Conservation (phyloP, 2,329 filamentous ascomycete species). For the Aspergillus melleus region DNA sequence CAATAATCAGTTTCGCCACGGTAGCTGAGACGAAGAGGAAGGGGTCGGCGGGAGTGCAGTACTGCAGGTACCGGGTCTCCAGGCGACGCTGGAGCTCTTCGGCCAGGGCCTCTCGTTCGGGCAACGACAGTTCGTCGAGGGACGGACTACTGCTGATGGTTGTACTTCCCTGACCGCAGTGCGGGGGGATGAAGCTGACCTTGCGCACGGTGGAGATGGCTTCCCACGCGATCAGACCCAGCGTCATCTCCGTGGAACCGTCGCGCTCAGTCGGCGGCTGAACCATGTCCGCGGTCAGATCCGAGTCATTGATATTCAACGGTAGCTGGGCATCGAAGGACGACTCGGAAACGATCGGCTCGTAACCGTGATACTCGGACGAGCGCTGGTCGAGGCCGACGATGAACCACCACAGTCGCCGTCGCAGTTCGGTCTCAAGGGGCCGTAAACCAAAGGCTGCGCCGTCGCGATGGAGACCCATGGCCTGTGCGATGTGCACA, state of each 20-base stretch:
- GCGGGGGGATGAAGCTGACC: conserved; percentile 24
- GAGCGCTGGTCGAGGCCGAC: conserved; percentile 45
- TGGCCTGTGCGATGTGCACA: conserved; percentile 29
- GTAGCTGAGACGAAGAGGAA: conserved; percentile 11
- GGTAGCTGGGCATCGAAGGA: conserved; percentile 47
- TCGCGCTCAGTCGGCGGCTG: conserved; percentile 46
- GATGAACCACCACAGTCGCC: conserved; percentile 52
- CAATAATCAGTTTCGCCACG: conserved; percentile 16
- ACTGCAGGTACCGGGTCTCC: conserved; percentile 16
- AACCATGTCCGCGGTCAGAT: conserved; percentile 46
- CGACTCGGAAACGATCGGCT: conserved; percentile 39
- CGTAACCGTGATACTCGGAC: conserved; percentile 48
- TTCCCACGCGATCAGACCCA: conserved; percentile 51
- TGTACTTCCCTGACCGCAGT: not conserved
- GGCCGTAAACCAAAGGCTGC: conserved; percentile 42
- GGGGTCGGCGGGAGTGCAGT: conserved; percentile 15
- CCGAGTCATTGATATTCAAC: conserved; percentile 52
- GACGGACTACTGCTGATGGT: no score
- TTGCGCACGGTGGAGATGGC: conserved; percentile 41
- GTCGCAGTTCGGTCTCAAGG: conserved; percentile 50
- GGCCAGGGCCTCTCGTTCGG: conserved; percentile 6
- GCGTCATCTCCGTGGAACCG: conserved; percentile 54
- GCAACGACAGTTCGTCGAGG: conserved; percentile 10
- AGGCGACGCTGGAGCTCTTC: conserved; percentile 14
- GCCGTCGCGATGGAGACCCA: conserved; percentile 44